Conservation (phyloP, 1,284 basidiomycete genomes). For the Cystobasidiaceae sp. region DNA sequence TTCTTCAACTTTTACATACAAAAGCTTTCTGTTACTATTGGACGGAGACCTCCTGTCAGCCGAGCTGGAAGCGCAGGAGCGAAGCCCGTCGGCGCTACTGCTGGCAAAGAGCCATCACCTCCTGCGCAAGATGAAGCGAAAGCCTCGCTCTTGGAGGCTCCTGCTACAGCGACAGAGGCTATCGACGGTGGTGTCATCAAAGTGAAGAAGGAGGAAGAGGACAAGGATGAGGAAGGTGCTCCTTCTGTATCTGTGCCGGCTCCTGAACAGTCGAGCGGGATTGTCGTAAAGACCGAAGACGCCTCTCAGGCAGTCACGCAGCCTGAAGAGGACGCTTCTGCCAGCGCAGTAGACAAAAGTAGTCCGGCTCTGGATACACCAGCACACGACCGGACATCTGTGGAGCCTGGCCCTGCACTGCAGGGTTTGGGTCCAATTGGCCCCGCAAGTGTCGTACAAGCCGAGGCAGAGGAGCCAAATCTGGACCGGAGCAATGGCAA, state of each 20-base stretch:
- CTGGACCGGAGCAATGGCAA: not conserved
- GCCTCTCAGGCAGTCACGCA: too few relatives aligned
- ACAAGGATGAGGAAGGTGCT: not conserved
- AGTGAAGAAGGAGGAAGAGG: slow-evolving; percentile 33
- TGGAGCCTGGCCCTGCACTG: not conserved
- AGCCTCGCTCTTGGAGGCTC: slow-evolving; percentile 6
- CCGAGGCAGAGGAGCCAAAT: not conserved
- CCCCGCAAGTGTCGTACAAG: not conserved
- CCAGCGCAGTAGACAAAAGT: too few relatives aligned
- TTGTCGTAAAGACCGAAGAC: not conserved
- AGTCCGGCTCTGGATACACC: not conserved
- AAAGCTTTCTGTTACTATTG: slow-evolving; percentile 66
- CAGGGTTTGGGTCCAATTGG: not conserved
- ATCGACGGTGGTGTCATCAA: slow-evolving; percentile 8
- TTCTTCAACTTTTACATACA: slow-evolving; percentile 82
- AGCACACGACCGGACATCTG: not conserved
- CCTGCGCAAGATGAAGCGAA: not conserved
- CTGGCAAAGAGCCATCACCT: not conserved
- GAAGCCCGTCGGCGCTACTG: not conserved
- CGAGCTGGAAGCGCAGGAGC: slow-evolving; percentile 17
- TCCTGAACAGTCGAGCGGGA: too few relatives aligned
- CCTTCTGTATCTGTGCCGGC: too few relatives aligned
- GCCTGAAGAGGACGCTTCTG: too few relatives aligned
- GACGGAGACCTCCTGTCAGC: slow-evolving; percentile 51
- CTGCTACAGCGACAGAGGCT: slow-evolving; percentile 5